Conservation (phyloP, 257 asterid genomes). For the Solanum bukasovii region DNA sequence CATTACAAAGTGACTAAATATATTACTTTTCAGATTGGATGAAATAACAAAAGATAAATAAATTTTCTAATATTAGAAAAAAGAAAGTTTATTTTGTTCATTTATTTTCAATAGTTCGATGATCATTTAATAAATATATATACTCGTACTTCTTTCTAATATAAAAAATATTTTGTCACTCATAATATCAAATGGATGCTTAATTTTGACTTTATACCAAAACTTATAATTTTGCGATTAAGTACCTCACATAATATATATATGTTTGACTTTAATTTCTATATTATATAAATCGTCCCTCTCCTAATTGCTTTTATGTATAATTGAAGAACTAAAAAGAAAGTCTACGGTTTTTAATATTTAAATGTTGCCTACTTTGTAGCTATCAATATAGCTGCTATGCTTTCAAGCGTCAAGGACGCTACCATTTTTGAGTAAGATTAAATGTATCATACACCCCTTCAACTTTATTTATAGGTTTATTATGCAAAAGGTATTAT, state of each 20-base stretch:
- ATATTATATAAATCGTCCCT: background rate
- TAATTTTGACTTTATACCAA: background rate
- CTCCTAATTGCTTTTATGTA: background rate
- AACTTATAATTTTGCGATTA: background rate
- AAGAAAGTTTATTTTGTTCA: too few relatives aligned
- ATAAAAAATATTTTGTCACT: background rate
- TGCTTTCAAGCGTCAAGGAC: background rate
- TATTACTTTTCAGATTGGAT: background rate
- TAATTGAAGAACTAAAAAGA: background rate
- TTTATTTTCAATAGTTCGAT: too few relatives aligned
- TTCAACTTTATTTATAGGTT: background rate
- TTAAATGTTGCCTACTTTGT: background rate
- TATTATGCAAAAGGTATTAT: background rate
- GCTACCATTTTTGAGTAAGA: background rate
- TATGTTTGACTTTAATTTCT: background rate
- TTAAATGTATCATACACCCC: background rate
- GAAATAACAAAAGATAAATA: background rate
- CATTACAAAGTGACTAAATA: background rate
- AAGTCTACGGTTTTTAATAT: background rate
- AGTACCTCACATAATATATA: background rate
- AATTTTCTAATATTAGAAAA: too few relatives aligned
- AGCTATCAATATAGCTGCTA: background rate
- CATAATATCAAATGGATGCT: background rate
- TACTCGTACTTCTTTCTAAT: background rate
- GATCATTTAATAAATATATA: background rate